Evolutionary conservation across 2,329 filamentous ascomycete genomes (phyloP), one percentile per base, ranked within the genome.

Genomic region (Aspergillus sp.): DNA sequence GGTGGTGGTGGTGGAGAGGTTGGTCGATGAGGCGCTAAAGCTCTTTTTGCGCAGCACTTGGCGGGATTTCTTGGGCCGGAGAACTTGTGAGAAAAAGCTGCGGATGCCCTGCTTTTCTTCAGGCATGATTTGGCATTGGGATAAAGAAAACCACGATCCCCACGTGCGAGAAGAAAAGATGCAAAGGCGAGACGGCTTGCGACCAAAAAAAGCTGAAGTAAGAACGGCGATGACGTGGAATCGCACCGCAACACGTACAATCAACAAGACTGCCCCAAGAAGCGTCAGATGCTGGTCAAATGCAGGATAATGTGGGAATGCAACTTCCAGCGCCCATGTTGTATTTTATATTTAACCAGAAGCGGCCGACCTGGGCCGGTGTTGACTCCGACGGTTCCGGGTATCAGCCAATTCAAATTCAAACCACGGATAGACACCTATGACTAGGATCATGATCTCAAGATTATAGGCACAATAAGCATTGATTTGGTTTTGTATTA

Each of bases 31-130:
- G 45, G 64, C 62, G 59, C 62, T 70, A 57, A 52, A 61, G 57
- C 59, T 64, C 58, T 73, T 64, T 58, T 73, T 73, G 47, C 71
- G 70, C 39, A 73, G 69, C 40, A 71, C 70, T 59, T 73, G 70
- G 35, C 71, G 71, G 39, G 71, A 73, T 63, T 72, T 73, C 59
- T 73, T 73, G 33, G 71, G 63, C 31, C 71, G 70, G 15, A 73
- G 62, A 39, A 66, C 70, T 35, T 68, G 65, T 23, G 66, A 54
- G 37, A 73, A 59, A 44, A 72, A 70, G 23, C 68, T 61, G 47
- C 67, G 65, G 49, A 73, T 62, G 50, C 69, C 69, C n/a, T 60
- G 57, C 55, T 66, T 65, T 27, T 69, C 64, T 9, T 70, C 71
- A 3, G 71, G 66, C 40, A 69, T 72, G 35, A 31, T 55, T 72